phyloP scores from a whole-genome alignment of 768 basidiomycete genomes.

The Leccinum uliginosum region DNA sequence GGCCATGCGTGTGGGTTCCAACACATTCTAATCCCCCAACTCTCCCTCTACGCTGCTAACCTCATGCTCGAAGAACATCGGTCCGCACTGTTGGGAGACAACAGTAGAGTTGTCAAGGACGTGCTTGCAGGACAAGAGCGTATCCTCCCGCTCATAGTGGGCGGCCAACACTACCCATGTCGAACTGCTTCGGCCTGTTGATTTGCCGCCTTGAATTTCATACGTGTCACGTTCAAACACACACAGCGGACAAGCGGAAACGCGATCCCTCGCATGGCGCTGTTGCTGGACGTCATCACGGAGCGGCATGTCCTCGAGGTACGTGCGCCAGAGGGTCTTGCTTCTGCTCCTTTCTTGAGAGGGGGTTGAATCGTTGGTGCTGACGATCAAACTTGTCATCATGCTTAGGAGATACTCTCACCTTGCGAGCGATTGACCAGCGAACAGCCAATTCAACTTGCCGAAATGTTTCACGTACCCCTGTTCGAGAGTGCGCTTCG shows the following conservation, averaged over 20 bases:
- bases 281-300: conserved; percentile 13
- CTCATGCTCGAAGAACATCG: conserved; percentile 14
- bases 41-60: neutral
- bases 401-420: conserved; percentile 43
- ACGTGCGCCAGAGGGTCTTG: neutral
- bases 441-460: conserved; percentile 43
- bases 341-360: no score
- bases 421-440: conserved; percentile 50
- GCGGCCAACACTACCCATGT: conserved; percentile 46
- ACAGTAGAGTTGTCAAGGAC: conserved; percentile 13
- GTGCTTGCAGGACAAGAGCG: conserved; percentile 33
- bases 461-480: conserved; percentile 45
- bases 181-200: conserved; percentile 46
- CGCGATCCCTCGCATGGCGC: neutral
- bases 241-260: conserved; percentile 3
- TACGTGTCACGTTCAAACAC: conserved; percentile 39
- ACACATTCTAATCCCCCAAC: neutral
- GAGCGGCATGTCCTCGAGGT: conserved; percentile 19
- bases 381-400: neutral
- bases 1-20: neutral
- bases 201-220: conserved; percentile 61
- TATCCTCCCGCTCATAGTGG: conserved; percentile 39
- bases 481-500: conserved; percentile 40
- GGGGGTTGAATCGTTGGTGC: neutral
- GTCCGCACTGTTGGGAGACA: conserved; percentile 10